A percentile compares a stretch with the other conserved stretches of the same genome.
These are phyloP conservation scores for Spergularia bocconei DNA, from an alignment of 148 eudicot species.

Conservation along the genomic window DNA sequence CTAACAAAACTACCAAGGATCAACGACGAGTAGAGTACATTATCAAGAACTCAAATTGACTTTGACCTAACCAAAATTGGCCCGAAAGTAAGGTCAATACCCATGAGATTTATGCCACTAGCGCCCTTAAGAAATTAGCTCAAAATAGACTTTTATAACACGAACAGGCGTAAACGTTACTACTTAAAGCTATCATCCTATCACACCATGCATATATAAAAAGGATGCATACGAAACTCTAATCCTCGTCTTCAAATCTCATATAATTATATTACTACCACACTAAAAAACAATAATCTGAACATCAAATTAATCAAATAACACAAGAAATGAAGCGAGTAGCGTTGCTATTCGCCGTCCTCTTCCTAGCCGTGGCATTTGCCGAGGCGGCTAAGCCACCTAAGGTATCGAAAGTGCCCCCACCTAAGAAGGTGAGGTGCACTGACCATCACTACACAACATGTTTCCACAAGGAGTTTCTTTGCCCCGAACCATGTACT, in stretches of 20 bases:
- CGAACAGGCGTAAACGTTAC: not conserved
- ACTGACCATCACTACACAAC: constrained; percentile 13
- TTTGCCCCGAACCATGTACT: constrained; percentile 23
- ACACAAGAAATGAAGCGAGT: constrained; percentile 18
- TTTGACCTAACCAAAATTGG: constrained; percentile 10
- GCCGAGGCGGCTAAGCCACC: constrained; percentile 15
- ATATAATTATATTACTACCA: not conserved
- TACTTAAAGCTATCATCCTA: too few relatives aligned
- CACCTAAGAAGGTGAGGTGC: constrained; percentile 38
- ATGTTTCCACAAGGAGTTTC: constrained; percentile 11
- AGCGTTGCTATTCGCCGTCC: not conserved
- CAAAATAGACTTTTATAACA: constrained; percentile 6
- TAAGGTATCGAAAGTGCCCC: constrained; percentile 14
- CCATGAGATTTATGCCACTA: not conserved
- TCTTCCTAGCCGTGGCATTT: constrained; percentile 17
- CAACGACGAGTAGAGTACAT: constrained; percentile 6
- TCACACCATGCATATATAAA: constrained; percentile 9
- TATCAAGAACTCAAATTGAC: constrained; percentile 9
- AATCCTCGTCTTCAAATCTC: constrained; percentile 1
- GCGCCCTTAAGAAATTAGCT: not conserved
- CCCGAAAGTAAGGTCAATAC: constrained; percentile 12
- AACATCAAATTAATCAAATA: not conserved
- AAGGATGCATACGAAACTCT: not conserved
- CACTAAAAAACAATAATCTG: not conserved
- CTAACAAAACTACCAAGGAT: not conserved